Base-by-base conservation (phyloP, 129 eudicot genomes). In the carrot (Daucus carota) region DNA sequence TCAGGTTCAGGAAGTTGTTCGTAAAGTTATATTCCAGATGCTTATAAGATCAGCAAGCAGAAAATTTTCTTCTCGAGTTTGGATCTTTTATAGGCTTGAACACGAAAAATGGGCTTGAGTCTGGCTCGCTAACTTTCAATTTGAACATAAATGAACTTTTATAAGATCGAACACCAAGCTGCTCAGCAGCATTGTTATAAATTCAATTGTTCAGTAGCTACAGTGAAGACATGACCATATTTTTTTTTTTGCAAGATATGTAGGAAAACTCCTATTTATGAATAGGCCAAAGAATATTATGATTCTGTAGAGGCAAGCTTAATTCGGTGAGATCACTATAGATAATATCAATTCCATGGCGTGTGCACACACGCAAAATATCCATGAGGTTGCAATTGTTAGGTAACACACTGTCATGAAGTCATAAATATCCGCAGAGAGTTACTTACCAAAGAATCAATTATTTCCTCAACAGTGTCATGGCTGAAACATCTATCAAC, bases 381-480 rank as follows among this genome's bases (percentile, higher is more conserved):
- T 60, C 68, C 36, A 28, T 5, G 18, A 28, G 15, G 20, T 13
- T 60, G 8, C 68, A 29, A 28, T 59, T 59, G 33, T 60, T 13
- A 13, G 68, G 68, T 22, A 50, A 50, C 9, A 18, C 60, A 22
- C 26, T 6, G 26, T 50, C 60, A 50, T 50, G 41, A 38, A 6
- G 6, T n/a, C n/a, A n/a, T n/a, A 18, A 17, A 20, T 7, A 50
- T 52, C 3, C 62, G 22, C 29, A 8, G 22, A 26, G 62, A 52
- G 62, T 22, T 29, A 66, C 79, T 76, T 83, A 93, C 98, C 96
- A 93, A 79, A 17, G 96, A 82, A 78, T 83, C 88, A 24, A 90
- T 87, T 70, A 93, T 93, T 87, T 90, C 98, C 79, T 93, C 98
- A 52, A 93, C 92, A 1, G 93, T 88, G 50, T 90, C 97, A 75